A percentile compares a stretch with the other conserved stretches of the same genome.
These are phyloP conservation scores for Saccharomycopsis sp. DNA, from an alignment of 805 yeast species.

Conservation along the genomic window DNA sequence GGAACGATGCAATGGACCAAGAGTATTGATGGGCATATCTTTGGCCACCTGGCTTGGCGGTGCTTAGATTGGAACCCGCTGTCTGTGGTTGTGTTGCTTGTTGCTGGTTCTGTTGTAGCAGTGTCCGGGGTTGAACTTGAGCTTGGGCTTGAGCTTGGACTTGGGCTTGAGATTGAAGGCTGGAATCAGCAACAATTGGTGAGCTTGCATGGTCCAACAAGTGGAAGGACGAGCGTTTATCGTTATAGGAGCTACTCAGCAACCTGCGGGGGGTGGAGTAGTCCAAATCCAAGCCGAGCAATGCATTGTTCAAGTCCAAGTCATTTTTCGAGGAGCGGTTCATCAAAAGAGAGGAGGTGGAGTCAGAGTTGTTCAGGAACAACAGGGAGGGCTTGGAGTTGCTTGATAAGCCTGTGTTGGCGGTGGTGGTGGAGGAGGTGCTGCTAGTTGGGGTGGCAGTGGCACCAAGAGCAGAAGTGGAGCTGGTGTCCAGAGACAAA, in stretches of 20 bases:
- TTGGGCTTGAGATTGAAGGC: too few relatives aligned
- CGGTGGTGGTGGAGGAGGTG: too few relatives aligned
- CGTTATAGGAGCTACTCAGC: too few relatives aligned
- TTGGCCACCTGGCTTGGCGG: too few relatives aligned
- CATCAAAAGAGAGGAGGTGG: not conserved
- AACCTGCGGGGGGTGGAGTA: conserved; percentile 8
- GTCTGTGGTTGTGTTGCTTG: not conserved
- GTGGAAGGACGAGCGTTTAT: too few relatives aligned
- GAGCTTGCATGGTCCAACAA: too few relatives aligned
- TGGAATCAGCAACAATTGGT: too few relatives aligned
- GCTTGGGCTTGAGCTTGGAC: not conserved
- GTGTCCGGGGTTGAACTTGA: not conserved
- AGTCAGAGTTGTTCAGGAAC: not conserved
- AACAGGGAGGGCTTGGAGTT: too few relatives aligned
- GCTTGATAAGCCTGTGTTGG: too few relatives aligned
- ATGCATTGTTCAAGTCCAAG: conserved; percentile 16
- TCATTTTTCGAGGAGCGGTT: conserved; percentile 3
- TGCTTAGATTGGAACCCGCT: not conserved
- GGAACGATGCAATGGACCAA: not conserved
- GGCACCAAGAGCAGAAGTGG: not conserved
- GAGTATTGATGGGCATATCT: not conserved
- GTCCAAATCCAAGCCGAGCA: conserved; percentile 17
- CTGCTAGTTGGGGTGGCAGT: not conserved
- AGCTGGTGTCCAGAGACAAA: not conserved
- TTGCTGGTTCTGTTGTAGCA: not conserved